A percentile compares a stretch with the other conserved stretches of the same genome.
Conservation (phyloP, 129 eudicot species). For the Ambrosia artemisiifolia region DNA sequence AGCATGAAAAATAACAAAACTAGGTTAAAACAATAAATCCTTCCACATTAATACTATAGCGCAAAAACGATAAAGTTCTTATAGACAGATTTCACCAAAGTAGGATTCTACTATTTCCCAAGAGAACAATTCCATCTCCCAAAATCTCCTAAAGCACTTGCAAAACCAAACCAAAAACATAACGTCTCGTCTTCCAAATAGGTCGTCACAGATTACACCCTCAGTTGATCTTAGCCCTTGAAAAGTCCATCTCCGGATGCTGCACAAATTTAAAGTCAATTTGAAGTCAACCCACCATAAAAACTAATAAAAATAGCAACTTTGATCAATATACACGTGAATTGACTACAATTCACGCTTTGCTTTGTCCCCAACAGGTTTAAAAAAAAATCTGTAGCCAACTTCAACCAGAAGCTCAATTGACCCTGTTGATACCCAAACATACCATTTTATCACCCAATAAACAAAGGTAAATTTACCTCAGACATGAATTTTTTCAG, state of each 20-base stretch:
- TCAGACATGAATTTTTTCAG: conserved; percentile 71
- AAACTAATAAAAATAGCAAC: neutral
- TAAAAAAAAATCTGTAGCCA: too few species aligned
- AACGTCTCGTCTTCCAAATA: neutral
- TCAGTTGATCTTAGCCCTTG: conserved; percentile 52
- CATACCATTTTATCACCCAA: neutral
- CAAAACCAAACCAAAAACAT: neutral
- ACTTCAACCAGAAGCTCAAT: neutral
- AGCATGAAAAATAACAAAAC: neutral
- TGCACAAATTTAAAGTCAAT: conserved; percentile 27
- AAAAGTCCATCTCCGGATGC: conserved; percentile 91
- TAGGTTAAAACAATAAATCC: neutral
- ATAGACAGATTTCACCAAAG: neutral
- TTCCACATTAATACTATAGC: neutral
- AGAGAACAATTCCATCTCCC: neutral
- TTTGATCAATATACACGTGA: neutral
- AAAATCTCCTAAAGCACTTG: neutral
- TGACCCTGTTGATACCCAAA: neutral
- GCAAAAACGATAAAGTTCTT: neutral
- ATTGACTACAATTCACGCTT: neutral
- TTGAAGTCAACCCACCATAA: neutral
- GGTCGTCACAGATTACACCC: neutral
- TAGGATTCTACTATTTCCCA: neutral
- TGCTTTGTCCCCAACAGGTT: neutral
- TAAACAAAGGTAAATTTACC: conserved; percentile 27